Evolutionary conservation across 192 early-diverging fungal species (phyloP).

Genomic region (Backusella circina): DNA sequence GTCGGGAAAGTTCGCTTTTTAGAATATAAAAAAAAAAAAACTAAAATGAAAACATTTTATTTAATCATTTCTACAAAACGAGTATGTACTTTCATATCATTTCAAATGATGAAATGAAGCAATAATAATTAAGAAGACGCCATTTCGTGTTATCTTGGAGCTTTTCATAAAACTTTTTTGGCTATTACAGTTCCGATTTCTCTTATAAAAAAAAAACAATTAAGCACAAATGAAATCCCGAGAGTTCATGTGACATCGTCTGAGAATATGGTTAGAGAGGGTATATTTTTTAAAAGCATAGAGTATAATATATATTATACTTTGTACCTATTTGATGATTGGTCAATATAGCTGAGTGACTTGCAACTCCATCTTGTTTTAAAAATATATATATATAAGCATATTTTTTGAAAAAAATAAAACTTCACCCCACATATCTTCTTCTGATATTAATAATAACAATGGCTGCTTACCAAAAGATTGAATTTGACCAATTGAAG

Average conservation of each 20-base stretch:
- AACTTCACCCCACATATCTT: not conserved
- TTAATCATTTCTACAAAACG: not conserved
- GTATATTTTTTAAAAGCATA: conserved; percentile 1
- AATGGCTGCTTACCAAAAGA: conserved; percentile 16
- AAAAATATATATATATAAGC: not conserved
- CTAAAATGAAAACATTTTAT: not conserved
- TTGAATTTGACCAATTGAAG: conserved; percentile 17
- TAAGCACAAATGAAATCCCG: not conserved
- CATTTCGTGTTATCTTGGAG: not conserved
- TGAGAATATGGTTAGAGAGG: not conserved
- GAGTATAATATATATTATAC: conserved; percentile 2
- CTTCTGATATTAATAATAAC: conserved; percentile 7
- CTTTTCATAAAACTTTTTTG: not conserved
- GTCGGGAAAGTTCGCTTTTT: not conserved
- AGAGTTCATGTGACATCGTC: conserved; percentile 5
- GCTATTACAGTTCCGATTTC: not conserved
- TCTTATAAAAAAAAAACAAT: not conserved
- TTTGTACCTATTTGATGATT: not conserved
- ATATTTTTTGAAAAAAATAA: not conserved
- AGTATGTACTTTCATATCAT: not conserved
- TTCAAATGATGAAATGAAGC: not conserved
- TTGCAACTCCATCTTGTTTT: not conserved
- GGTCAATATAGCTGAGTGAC: not conserved
- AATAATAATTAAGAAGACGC: not conserved
- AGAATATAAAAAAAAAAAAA: not conserved